phyloP scores from a whole-genome alignment of 2,329 filamentous ascomycete species.

The Anthostomella pinea region DNA sequence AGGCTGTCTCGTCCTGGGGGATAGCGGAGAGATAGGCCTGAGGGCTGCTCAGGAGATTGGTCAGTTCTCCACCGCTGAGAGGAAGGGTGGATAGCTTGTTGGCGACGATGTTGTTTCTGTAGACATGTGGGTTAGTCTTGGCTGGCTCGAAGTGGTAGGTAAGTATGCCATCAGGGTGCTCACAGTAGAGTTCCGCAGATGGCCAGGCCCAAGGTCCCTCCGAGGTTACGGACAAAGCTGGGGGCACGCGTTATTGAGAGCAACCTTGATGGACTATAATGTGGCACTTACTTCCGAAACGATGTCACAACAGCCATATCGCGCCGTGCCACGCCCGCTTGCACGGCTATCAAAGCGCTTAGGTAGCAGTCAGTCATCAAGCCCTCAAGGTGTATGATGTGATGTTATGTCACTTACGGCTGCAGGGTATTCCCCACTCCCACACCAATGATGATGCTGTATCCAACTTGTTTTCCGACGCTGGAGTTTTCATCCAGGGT shows the following conservation, averaged over 20 bases:
- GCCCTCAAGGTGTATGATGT: too few species aligned
- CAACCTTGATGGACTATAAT: background rate
- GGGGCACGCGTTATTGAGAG: background rate
- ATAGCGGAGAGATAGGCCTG: constrained; percentile 31
- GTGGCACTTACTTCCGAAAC: constrained; percentile 37
- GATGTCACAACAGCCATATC: constrained; percentile 45
- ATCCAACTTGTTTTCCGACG: constrained; percentile 53
- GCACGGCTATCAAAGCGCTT: constrained; percentile 48
- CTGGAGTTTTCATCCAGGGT: constrained; percentile 47
- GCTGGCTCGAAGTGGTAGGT: background rate
- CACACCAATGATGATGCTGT: constrained; percentile 49
- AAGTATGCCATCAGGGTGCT: too few species aligned
- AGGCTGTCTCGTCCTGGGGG: constrained; percentile 27
- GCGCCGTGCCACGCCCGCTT: constrained; percentile 51
- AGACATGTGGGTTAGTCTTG: background rate
- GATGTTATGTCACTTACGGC: constrained; percentile 42
- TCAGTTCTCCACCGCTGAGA: constrained; percentile 19
- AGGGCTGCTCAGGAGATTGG: constrained; percentile 33
- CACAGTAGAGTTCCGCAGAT: constrained; percentile 39
- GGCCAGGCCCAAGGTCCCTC: constrained; percentile 38
- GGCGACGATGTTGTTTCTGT: constrained; percentile 38
- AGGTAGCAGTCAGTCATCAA: constrained; percentile 5
- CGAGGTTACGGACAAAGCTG: constrained; percentile 40
- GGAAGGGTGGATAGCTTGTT: constrained; percentile 27
- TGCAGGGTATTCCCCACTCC: constrained; percentile 53